Evolutionary conservation across 202 grass and related monocot genomes (phyloP).

Genomic region (Setaria italica): DNA sequence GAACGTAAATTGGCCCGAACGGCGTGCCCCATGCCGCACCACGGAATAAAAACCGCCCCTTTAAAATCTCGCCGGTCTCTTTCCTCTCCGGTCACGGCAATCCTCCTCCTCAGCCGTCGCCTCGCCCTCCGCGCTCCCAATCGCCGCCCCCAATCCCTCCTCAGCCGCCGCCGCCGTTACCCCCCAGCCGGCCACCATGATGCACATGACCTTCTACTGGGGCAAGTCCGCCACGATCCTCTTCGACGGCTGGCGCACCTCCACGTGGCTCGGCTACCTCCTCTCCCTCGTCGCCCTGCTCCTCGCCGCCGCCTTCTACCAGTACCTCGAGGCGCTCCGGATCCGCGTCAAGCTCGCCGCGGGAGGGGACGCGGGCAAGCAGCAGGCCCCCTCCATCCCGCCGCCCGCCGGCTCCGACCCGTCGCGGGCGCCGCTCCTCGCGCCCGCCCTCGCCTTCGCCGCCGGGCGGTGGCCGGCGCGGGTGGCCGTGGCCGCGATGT

Average conservation of each 20-base stretch:
- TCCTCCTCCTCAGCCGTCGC: not conserved
- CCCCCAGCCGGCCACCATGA: conserved; percentile 57
- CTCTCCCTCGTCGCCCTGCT: conserved; percentile 82
- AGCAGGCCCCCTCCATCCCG: conserved; percentile 37
- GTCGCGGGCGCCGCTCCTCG: conserved; percentile 45
- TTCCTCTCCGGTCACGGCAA: conserved; percentile 34
- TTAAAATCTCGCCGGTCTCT: conserved; percentile 51
- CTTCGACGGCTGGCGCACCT: conserved; percentile 86
- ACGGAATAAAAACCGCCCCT: not conserved
- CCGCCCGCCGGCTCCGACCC: conserved; percentile 50
- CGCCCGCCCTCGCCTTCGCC: conserved; percentile 8
- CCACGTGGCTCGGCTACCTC: conserved; percentile 73
- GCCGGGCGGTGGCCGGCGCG: conserved; percentile 38
- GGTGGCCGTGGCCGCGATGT: conserved; percentile 59
- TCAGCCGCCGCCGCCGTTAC: too few relatives aligned
- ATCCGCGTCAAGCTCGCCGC: conserved; percentile 75
- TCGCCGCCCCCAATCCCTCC: not conserved
- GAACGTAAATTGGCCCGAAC: conserved; percentile 30
- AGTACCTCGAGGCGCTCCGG: conserved; percentile 92
- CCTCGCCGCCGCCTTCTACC: conserved; percentile 83
- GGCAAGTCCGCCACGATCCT: conserved; percentile 83
- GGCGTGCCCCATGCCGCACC: not conserved
- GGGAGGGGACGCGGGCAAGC: not conserved
- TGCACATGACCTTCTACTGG: conserved; percentile 99
- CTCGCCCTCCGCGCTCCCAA: not conserved